A percentile compares a stretch with the other conserved stretches of the same genome.
These are phyloP conservation scores for Ustilago tritici DNA, from an alignment of 1,284 basidiomycete species.

Conservation along the genomic window DNA sequence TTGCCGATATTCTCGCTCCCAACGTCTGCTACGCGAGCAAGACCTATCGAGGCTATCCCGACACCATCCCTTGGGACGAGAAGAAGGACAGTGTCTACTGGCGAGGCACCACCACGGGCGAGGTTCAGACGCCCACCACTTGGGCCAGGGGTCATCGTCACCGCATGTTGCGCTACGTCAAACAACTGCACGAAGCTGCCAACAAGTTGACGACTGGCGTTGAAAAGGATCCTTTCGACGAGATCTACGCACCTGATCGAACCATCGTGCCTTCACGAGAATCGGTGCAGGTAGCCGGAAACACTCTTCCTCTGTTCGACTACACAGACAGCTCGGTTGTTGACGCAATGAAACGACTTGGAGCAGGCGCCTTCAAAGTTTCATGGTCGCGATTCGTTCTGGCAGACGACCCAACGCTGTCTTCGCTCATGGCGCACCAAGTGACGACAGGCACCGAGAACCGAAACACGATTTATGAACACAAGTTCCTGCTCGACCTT, in stretches of 20 bases:
- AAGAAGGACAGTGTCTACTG: slow-evolving; percentile 37
- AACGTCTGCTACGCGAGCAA: slow-evolving; percentile 32
- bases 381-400: slow-evolving; percentile 15
- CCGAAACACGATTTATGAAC: slow-evolving; percentile 8
- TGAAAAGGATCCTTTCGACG: slow-evolving; percentile 31
- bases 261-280: slow-evolving; percentile 25
- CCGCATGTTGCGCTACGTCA: slow-evolving; percentile 37
- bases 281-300: slow-evolving; percentile 30
- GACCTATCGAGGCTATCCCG: slow-evolving; percentile 21
- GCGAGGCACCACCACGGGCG: slow-evolving; percentile 33
- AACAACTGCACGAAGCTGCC: slow-evolving; percentile 43
- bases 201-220: slow-evolving; percentile 22
- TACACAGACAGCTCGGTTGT: slow-evolving; percentile 19
- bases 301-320: slow-evolving; percentile 38
- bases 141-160: slow-evolving; percentile 46
- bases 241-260: slow-evolving; percentile 8
- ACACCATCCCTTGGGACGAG: slow-evolving; percentile 21
- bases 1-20: slow-evolving; percentile 39
- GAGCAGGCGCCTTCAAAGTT: slow-evolving; percentile 23
- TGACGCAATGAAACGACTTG: slow-evolving; percentile 27
- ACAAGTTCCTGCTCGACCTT: slow-evolving; percentile 33
- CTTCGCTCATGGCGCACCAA: slow-evolving; percentile 19
- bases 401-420: slow-evolving; percentile 14
- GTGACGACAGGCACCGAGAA: slow-evolving; percentile 14
- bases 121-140: slow-evolving; percentile 12